Conservation (phyloP, 2,329 filamentous ascomycete species). For the Lasiodiplodia sp. region DNA sequence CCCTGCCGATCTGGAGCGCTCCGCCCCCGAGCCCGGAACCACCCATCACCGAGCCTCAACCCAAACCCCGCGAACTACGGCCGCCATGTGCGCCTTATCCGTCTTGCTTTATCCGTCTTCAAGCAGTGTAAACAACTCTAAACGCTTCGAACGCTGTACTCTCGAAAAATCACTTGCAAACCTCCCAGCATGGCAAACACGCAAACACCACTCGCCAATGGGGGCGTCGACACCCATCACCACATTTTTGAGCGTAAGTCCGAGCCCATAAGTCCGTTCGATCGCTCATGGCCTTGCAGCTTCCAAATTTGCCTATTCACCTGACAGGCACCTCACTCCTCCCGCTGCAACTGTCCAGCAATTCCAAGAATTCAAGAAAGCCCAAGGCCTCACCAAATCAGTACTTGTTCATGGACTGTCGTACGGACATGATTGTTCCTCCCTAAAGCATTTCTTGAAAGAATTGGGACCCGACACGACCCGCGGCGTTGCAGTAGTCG, state of each 20-base stretch:
- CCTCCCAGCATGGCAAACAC: background rate
- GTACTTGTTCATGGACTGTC: conserved; percentile 49
- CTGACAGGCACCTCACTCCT: conserved; percentile 41
- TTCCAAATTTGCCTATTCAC: conserved; percentile 36
- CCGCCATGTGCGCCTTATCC: too few relatives aligned
- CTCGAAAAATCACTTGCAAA: background rate
- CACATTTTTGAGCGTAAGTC: conserved; percentile 33
- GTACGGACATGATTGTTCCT: conserved; percentile 47
- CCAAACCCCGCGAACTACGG: too few relatives aligned
- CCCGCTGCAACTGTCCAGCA: conserved; percentile 39
- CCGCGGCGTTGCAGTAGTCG: conserved; percentile 42
- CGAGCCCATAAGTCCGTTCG: background rate
- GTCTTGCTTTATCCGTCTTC: too few relatives aligned
- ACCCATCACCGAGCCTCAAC: background rate
- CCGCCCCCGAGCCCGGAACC: background rate
- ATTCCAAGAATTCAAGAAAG: conserved; percentile 38
- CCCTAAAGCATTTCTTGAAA: conserved; percentile 42
- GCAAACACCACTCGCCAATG: conserved; percentile 29
- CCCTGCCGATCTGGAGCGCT: conserved; percentile 2
- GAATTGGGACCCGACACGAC: conserved; percentile 39
- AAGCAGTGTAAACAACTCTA: too few relatives aligned
- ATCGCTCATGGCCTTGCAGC: conserved; percentile 8
- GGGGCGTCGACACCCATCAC: conserved; percentile 31
- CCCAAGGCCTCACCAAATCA: conserved; percentile 44
- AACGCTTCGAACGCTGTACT: too few relatives aligned